These are phyloP conservation scores for Arbutus unedo DNA, from an alignment of 148 eudicot genomes.

Conservation along the genomic window DNA sequence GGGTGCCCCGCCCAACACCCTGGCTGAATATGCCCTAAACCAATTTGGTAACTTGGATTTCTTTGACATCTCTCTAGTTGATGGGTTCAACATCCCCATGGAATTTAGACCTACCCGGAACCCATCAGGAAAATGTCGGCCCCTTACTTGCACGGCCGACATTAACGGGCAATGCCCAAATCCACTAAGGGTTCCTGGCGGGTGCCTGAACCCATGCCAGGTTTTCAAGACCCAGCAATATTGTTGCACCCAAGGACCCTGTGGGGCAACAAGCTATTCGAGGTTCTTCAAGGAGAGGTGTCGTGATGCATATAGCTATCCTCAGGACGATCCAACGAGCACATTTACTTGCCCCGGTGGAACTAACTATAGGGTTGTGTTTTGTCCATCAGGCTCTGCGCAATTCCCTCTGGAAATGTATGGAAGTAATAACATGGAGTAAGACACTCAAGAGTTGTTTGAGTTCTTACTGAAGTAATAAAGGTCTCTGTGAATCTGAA, in stretches of 20 bases:
- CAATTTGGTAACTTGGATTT: conserved; percentile 34
- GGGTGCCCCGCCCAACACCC: conserved; percentile 20
- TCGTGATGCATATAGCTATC: conserved; percentile 43
- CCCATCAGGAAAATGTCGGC: conserved; percentile 6
- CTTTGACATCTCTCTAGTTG: conserved; percentile 53
- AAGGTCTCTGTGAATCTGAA: not conserved
- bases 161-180: conserved; percentile 29
- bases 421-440: not conserved
- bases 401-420: conserved; percentile 11
- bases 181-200: conserved; percentile 13
- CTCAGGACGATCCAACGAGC: conserved; percentile 45
- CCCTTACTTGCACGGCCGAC: conserved; percentile 17
- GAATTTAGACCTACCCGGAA: conserved; percentile 26
- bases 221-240: conserved; percentile 29
- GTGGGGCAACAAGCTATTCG: conserved; percentile 24
- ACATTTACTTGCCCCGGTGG: conserved; percentile 43
- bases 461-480: not conserved
- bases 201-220: conserved; percentile 40
- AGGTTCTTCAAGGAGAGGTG: conserved; percentile 29
- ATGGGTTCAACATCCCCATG: conserved; percentile 60
- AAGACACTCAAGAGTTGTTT: not conserved
- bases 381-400: conserved; percentile 28
- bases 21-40: conserved; percentile 18
- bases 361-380: conserved; percentile 40
- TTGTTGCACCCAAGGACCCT: conserved; percentile 27